Base-by-base conservation (phyloP, 305 asterid species). In the Fraxinus paxiana region DNA sequence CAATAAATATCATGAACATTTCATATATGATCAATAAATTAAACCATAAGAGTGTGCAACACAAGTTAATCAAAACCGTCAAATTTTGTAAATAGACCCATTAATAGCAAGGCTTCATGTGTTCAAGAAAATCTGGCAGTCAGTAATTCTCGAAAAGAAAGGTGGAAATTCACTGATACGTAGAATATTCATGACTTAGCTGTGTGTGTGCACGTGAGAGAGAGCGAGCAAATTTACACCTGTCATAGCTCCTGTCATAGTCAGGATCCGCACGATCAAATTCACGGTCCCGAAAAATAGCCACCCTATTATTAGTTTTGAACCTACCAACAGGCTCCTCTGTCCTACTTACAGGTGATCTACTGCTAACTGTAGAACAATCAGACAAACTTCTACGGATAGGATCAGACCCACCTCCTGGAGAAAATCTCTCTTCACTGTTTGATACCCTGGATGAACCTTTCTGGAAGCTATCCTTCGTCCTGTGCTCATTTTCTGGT, bases 201-300 rank as follows among this genome's bases (percentile, higher is more conserved):
- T 75, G 13, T 54, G 56, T 48, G 17, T 48, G 17, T 18, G 51
- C 20, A 51, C 17, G 30, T 8, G 4, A 3, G 9, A 22, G 26
- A 8, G 22, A 76, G 2, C 69, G 17, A 26, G 33, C 17, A 8
- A 48, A 31, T 34, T 18, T 26, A 79, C 80, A 93, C 99, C 98
- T 96, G 84, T 94, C 98, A 76, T 96, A 96, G 85, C 82, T 94
- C 90, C 99, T 87, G 86, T 94, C 88, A 81, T 96, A 96, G 85
- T 96, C 99, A 35, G 99, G 99, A 87, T 96, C 99, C 85, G 91
- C 92, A 73, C 98, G 91, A 72, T 96, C 99, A 83, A 89, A 77
- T 75, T 96, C 99, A 82, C 97, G 98, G 82, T 96, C 99, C 80
- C 98, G 92, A 81, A 96, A 89, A 79, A 96, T 93, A 48, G 99